Conservation (phyloP, 225 moss, liverwort and hornwort species). For the Physcomitrellopsis africana region DNA sequence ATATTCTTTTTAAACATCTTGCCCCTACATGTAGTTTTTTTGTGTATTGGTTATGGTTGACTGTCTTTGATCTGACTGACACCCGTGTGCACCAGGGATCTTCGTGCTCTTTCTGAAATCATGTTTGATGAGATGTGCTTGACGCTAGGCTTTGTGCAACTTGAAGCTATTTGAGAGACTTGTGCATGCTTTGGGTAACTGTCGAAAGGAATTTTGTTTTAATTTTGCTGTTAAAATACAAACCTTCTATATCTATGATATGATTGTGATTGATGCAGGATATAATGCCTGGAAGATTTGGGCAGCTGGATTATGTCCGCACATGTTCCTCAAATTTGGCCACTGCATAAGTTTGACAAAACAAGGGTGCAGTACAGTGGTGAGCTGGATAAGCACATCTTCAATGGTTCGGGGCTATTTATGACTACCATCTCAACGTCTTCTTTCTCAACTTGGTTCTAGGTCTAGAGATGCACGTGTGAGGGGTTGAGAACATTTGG, state of each 20-base stretch:
- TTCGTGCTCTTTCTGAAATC: not conserved
- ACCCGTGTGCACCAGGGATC: slow-evolving; percentile 2
- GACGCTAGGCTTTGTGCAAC: no score
- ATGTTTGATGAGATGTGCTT: no score
- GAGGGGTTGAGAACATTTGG: slow-evolving; percentile 23
- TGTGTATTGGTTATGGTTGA: not conserved
- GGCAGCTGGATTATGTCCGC: slow-evolving; percentile 19
- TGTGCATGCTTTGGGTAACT: no score
- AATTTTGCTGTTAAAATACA: not conserved
- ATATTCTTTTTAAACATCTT: slow-evolving; percentile 5
- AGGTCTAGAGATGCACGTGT: slow-evolving; percentile 29
- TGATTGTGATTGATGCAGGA: slow-evolving; percentile 27
- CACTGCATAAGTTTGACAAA: slow-evolving; percentile 23
- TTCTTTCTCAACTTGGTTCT: slow-evolving; percentile 32
- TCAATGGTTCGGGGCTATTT: slow-evolving; percentile 23
- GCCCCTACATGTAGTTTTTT: not conserved
- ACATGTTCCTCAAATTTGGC: slow-evolving; percentile 29
- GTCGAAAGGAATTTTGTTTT: no score
- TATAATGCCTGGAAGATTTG: slow-evolving; percentile 25
- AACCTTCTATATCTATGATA: slow-evolving; percentile 11
- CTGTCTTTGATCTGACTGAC: not conserved
- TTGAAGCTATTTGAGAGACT: no score
- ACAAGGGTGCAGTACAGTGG: slow-evolving; percentile 29
- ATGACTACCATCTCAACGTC: slow-evolving; percentile 23
- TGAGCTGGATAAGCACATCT: slow-evolving; percentile 21